A percentile compares a stretch with the other conserved stretches of the same genome.
phyloP scores from a whole-genome alignment of 306 rosid genomes.

The Chamaecrista fasciculata region DNA sequence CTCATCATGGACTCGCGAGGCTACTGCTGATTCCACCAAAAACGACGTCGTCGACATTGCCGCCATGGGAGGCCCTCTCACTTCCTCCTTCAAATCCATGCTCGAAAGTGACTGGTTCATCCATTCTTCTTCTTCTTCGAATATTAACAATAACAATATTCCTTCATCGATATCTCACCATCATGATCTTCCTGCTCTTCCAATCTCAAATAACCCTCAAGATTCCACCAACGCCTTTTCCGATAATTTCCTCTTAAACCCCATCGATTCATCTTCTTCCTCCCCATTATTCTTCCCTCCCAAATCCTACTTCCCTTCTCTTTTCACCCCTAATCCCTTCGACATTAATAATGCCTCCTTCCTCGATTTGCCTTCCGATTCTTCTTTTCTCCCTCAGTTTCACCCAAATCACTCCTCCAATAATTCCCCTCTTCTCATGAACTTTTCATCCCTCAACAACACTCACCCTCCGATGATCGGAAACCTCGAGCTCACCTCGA shows the following conservation, averaged over 20 bases:
- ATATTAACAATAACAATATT: too few relatives aligned
- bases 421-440: conserved; percentile 43
- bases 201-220: conserved; percentile 29
- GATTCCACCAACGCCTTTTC: conserved; percentile 35
- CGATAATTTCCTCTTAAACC: conserved; percentile 45
- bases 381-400: conserved; percentile 38
- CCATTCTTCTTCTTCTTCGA: conserved; percentile 32
- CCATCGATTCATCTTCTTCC: conserved; percentile 57
- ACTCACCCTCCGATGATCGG: conserved; percentile 35
- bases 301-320: conserved; percentile 51
- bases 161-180: too few relatives aligned
- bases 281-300: conserved; percentile 53
- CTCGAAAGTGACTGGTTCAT: conserved; percentile 61
- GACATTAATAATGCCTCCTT: too few relatives aligned
- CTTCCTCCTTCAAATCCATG: conserved; percentile 75
- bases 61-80: conserved; percentile 41
- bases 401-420: conserved; percentile 31
- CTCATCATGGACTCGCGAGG: conserved; percentile 61
- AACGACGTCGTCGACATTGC: conserved; percentile 40
- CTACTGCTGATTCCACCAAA: too few relatives aligned
- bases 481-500: conserved; percentile 41
- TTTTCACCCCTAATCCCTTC: conserved; percentile 47
- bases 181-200: conserved; percentile 32
- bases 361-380: conserved; percentile 55
- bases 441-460: conserved; percentile 32